phyloP scores from a whole-genome alignment of 2,329 filamentous ascomycete species.

The Neofusicoccum ribis region DNA sequence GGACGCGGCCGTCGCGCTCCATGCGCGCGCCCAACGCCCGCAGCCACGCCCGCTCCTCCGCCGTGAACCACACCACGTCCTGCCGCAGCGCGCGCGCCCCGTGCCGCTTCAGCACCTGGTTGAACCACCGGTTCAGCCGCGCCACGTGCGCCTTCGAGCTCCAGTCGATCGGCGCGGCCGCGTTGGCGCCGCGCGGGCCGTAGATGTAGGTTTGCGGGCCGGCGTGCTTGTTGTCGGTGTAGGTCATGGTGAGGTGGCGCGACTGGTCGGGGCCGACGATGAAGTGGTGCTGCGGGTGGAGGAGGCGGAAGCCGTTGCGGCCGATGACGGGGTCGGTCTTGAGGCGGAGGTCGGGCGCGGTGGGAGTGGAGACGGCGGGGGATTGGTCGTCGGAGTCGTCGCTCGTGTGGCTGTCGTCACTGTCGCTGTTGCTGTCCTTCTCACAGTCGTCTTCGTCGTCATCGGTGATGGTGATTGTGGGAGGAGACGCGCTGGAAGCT shows the following conservation, averaged over 20 bases:
- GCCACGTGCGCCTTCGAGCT: background rate
- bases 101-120: background rate
- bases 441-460: no score
- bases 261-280: background rate
- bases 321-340: background rate
- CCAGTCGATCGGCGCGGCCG: background rate
- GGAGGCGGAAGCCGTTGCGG: conserved; percentile 8
- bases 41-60: background rate
- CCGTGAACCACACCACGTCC: background rate
- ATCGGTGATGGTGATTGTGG: no score
- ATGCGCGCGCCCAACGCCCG: background rate
- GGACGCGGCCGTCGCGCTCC: background rate
- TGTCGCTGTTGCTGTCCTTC: no score
- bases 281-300: conserved; percentile 5
- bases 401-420: no score
- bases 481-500: no score
- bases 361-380: background rate
- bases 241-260: background rate
- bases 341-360: background rate
- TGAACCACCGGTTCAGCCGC: background rate
- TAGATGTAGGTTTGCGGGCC: background rate
- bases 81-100: background rate
- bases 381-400: no score
- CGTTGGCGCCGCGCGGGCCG: background rate
- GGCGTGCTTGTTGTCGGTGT: background rate